Evolutionary conservation across 208 protist species (phyloP), one percentile per base, ranked within the genome.

Genomic region (Naegleria lovaniensis): DNA sequence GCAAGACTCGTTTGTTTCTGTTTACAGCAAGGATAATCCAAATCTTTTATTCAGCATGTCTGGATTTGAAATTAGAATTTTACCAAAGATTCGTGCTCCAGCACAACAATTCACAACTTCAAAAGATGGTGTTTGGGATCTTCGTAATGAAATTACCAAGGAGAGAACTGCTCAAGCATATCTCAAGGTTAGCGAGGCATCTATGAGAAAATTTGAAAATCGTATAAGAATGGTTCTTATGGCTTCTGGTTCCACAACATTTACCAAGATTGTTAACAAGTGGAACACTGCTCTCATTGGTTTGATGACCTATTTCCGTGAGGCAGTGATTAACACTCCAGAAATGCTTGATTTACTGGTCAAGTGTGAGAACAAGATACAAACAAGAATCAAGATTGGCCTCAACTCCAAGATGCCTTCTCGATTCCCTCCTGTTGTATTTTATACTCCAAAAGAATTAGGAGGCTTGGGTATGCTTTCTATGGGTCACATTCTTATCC

Each of bases 391-490:
- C 91, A 99, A 99, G 97, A 99, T 99, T 95, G 99, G 99, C 25
- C 95, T 99, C 90, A 99, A 99, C 94, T 99, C 98, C 7, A 99
- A 99, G 95, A 99, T 99, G 96, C 99, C 99, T 91, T 96, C 96
- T 58, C 96, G 99, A 91, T 99, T 99, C 95, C 99, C 99, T 33
- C 98, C 96, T 13, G 98, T 99, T 4, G 99, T 99, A 84, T 99
- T 99, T 94, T 99, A 99, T 95, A 98, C 98, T 22, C 99, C 99
- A 2, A 98, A 99, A 89, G 99, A 99, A 93, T 94, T 99, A 0
- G 98, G 98, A 92, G 98, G 98, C 43, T 94, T 99, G 19, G 99
- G 99, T 87, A 99, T 99, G 99, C 95, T 99, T 55, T 99, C 98
- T 19, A 99, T 99, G 92, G 99, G 99, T 52, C 99, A 99, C 94